Percentiles rank a stretch among this genome's conserved stretches.
These are phyloP conservation scores for Pterula multifida DNA, from an alignment of 1,284 basidiomycete genomes.

Conservation along the genomic window DNA sequence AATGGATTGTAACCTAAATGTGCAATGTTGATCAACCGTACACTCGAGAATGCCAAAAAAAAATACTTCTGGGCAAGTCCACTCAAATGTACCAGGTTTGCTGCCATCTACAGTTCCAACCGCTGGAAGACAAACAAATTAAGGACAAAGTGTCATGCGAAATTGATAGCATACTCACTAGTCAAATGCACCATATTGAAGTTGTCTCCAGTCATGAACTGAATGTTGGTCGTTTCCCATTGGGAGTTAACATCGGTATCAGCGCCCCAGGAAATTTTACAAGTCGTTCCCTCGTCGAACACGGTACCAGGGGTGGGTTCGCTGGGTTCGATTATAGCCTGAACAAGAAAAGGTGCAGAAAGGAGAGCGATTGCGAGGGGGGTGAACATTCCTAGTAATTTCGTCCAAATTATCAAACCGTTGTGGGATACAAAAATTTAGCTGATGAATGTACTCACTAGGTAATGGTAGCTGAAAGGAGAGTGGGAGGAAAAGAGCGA, in stretches of 20 bases:
- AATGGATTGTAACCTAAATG: conserved; percentile 48
- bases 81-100: conserved; percentile 46
- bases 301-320: conserved; percentile 40
- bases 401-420: neutral
- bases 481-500: neutral
- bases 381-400: conserved; percentile 1
- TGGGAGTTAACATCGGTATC: conserved; percentile 34
- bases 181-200: conserved; percentile 55
- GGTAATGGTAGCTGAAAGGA: neutral
- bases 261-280: conserved; percentile 40
- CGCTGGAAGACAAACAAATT: conserved; percentile 24
- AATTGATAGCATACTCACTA: conserved; percentile 36
- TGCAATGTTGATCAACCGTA: neutral
- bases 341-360: conserved; percentile 18
- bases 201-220: conserved; percentile 76
- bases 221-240: conserved; percentile 59
- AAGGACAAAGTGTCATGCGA: too few species aligned
- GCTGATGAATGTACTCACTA: neutral
- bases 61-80: conserved; percentile 53
- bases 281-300: conserved; percentile 44
- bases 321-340: conserved; percentile 41
- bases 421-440: neutral
- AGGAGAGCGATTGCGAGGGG: neutral
- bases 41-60: neutral
- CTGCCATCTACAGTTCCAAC: conserved; percentile 43